Conservation (phyloP, 2,329 filamentous ascomycete genomes). For the Phialophora verrucosa region DNA sequence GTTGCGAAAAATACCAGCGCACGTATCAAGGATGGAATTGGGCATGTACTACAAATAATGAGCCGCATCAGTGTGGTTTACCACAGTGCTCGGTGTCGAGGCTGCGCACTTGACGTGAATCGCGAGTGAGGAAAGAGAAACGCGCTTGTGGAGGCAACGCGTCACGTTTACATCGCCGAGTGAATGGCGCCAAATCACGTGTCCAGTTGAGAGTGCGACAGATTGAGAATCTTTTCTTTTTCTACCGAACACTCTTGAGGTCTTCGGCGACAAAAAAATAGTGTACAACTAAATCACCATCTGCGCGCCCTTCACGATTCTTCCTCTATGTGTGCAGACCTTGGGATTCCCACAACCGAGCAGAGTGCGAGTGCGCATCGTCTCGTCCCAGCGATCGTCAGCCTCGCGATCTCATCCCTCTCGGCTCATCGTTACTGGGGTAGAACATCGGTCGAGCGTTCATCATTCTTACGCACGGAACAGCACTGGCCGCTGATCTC, state of each 20-base stretch:
- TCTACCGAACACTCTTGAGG: neutral
- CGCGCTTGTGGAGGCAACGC: conserved; percentile 1
- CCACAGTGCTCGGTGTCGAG: neutral
- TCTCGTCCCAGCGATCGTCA: neutral
- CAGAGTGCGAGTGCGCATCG: neutral
- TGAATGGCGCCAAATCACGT: neutral
- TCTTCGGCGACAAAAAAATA: neutral
- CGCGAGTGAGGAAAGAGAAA: neutral
- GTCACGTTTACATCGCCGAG: neutral
- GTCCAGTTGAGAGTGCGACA: neutral
- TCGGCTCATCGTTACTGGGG: neutral
- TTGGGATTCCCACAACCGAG: neutral
- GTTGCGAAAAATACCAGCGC: conserved; percentile 28
- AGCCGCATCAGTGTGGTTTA: conserved; percentile 6
- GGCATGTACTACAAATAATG: conserved; percentile 22
- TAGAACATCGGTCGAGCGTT: neutral
- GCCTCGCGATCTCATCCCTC: neutral
- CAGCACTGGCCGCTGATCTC: neutral
- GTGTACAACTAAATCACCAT: neutral
- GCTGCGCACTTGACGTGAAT: neutral
- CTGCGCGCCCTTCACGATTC: neutral
- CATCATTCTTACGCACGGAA: neutral
- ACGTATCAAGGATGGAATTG: conserved; percentile 22
- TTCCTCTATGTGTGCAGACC: neutral
- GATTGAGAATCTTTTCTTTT: neutral